Base-by-base conservation (phyloP, 108 stramenopile species). In the Aurantiochytrium sp. region DNA sequence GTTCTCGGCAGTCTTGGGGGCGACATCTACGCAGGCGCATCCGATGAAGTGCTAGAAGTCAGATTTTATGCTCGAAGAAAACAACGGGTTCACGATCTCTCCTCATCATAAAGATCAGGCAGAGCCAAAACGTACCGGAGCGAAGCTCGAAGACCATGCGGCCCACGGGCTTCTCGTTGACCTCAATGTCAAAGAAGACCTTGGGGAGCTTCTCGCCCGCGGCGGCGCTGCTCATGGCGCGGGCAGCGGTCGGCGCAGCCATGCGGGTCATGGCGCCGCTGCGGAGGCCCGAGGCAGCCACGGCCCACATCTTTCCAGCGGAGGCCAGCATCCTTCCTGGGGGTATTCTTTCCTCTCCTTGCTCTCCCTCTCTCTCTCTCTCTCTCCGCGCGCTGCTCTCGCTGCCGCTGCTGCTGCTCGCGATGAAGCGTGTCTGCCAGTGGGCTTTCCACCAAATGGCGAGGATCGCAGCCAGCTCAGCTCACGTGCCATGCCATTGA, bases 1-100 rank as follows among this genome's bases (percentile, higher is more conserved):
- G 93, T 95, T 95, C 88, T 95, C 93, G 21, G 94, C 94, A 12
- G 94, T 94, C 57, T 89, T 91, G 44, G 93, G 93, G 45, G 92
- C 93, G 35, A 94, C 93, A 58, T 93, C 94, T 28, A 53, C 19
- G 59, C 89, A 89, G 23, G 19, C n/a, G 58, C 35, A n/a, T 87
- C 0, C 42, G 58, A 29, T 19, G 1, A 58, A 25, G 12, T 5
- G 58, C 2, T n/a, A 59, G 16, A 16, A 53, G 14, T 21, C 21
- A 25, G 28, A 14, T 25, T 72, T 18, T 21, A 72, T 21, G 44
- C 29, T 4, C 69, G 14, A 88, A 18, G n/a, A 88, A 19, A 43
- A 23, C 2, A 69, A 69, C 88, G 16, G 21, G 28, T 21, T 21
- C 16, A 19, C 19, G 59, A n/a, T 59, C 19, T 19, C 59, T 59